These are phyloP conservation scores for Hypholoma fasciculare DNA, from an alignment of 768 basidiomycete genomes.

Conservation along the genomic window DNA sequence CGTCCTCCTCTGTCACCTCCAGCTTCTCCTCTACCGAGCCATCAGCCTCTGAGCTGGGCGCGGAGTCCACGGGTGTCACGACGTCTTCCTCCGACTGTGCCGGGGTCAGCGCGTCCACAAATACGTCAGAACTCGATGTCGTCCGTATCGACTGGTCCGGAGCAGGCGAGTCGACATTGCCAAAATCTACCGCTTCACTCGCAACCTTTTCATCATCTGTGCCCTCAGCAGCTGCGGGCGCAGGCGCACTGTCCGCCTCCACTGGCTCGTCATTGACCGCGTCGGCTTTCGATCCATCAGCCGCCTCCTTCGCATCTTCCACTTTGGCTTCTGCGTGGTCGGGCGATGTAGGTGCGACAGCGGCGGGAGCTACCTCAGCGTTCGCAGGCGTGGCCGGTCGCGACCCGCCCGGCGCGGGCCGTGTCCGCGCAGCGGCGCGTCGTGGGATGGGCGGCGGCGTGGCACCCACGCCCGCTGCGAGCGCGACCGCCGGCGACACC, in stretches of 20 bases:
- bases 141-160: slow-evolving; percentile 1
- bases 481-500: slow-evolving; percentile 31
- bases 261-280: neutral
- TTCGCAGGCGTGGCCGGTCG: slow-evolving; percentile 28
- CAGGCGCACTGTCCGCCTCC: neutral
- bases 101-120: slow-evolving; percentile 18
- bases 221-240: slow-evolving; percentile 8
- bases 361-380: slow-evolving; percentile 6
- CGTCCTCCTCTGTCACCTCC: slow-evolving; percentile 4
- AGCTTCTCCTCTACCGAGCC: neutral
- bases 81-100: no score
- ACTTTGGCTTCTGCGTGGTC: neutral
- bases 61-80: no score
- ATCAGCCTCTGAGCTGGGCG: neutral
- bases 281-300: neutral
- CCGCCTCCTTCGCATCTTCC: neutral
- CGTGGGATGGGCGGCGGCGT: slow-evolving; percentile 64
- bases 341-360: neutral
- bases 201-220: neutral
- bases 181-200: neutral
- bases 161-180: neutral
- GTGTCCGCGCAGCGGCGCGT: slow-evolving; percentile 57
- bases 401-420: slow-evolving; percentile 28
- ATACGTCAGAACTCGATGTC: slow-evolving; percentile 12
- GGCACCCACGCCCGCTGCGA: slow-evolving; percentile 18